A percentile compares a stretch with the other conserved stretches of the same genome.
These are phyloP conservation scores for Rubus idaeus DNA, from an alignment of 306 rosid genomes.

Conservation along the genomic window DNA sequence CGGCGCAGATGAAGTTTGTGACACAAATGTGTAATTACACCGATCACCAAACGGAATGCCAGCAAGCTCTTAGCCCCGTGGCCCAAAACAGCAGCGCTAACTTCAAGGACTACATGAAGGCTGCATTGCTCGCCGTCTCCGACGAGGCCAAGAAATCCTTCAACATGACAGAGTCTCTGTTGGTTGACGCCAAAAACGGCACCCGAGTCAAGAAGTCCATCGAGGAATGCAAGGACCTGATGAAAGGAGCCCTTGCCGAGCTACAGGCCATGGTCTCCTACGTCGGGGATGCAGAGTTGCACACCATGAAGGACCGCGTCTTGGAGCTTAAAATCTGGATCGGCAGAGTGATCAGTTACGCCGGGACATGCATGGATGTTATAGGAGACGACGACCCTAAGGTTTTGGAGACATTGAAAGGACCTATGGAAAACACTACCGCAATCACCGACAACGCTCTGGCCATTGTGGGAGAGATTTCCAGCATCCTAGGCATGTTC, in stretches of 20 bases:
- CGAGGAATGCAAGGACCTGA: conserved; percentile 60
- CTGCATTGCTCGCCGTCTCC: conserved; percentile 36
- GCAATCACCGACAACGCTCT: conserved; percentile 53
- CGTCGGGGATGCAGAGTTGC: conserved; percentile 31
- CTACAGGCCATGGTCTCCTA: conserved; percentile 32
- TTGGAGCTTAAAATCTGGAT: conserved; percentile 65
- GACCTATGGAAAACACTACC: conserved; percentile 3
- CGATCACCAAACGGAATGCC: conserved; percentile 43
- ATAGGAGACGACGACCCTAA: conserved; percentile 33
- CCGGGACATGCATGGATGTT: conserved; percentile 45
- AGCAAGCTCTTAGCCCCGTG: conserved; percentile 32
- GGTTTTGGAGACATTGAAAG: conserved; percentile 24
- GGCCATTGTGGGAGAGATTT: conserved; percentile 40
- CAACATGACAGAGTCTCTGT: conserved; percentile 48
- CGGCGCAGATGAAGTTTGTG: conserved; percentile 32
- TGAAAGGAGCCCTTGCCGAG: conserved; percentile 42
- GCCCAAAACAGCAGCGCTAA: conserved; percentile 22
- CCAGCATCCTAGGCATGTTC: conserved; percentile 27
- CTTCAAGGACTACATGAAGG: conserved; percentile 42
- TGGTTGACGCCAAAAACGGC: conserved; percentile 14
- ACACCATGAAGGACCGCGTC: conserved; percentile 19
- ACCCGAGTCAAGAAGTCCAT: conserved; percentile 40
- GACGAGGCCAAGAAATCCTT: conserved; percentile 43
- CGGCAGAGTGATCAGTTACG: conserved; percentile 51
- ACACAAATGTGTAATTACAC: conserved; percentile 39